Base-by-base conservation (phyloP, 2,329 filamentous ascomycete species). In the Arthrinium phaeospermum region DNA sequence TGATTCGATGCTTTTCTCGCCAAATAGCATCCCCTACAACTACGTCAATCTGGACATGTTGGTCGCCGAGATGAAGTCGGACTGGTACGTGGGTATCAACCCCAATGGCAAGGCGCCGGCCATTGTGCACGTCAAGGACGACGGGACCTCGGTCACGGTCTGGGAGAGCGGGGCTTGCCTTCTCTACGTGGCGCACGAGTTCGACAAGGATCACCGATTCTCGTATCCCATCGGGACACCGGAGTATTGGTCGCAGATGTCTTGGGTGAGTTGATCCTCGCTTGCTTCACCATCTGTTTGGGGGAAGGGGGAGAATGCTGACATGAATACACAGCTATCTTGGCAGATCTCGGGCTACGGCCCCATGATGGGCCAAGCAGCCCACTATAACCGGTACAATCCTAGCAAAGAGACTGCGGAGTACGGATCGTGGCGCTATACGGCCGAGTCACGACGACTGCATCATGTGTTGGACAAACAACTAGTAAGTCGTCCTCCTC, bases 81-180 rank as follows among this genome's bases (percentile, higher is more conserved):
- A 53, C 4, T 53, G 49, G 49, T 53, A 16, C 49, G 24, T 30
- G 12, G 24, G 4, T 24, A 75, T 77, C 70, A 77, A 78, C 64
- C 77, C 76, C 6, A 77, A 78, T 49, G 74, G 76, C 24, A 68
- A 70, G 8, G 49, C 75, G 14, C 76, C 77, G 7, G 76, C 76
- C 34, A 72, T 78, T 68, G 72, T 77, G 4, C 76, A 78, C 67
- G 72, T 76, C 45, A 77, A 78, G 53, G 77, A 77, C 13, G 75
- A 78, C 72, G 75, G 75, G 6, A 74, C 74, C 1, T 74, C 73
- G 2, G 74, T 77, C 37, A 77, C 70, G 1, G 73, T 78, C 6
- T 78, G 77, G 37, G 76, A 78, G 37, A 78, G 76, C 71, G 77
- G 70, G 10, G 73, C 77, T 19, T 78, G 75, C 68, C 71, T 78